Evolutionary conservation across 345 rosid species (phyloP), one percentile per base, ranked within the genome.

Genomic region (Luvunga scandens): DNA sequence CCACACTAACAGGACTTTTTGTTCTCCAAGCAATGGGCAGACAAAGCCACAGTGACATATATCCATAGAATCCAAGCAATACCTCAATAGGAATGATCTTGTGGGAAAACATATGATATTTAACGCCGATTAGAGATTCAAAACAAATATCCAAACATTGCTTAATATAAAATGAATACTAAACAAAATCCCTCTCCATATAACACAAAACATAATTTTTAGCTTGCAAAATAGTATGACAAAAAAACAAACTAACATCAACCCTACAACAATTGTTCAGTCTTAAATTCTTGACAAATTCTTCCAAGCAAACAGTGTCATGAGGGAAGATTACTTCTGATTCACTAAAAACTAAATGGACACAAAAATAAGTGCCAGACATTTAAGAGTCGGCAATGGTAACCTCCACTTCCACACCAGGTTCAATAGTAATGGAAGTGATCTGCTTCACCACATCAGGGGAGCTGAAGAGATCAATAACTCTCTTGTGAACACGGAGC

Each of bases 361-460:
- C 57, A 60, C 81, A 66, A 65, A 80, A 77, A 65, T 38, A 27
- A 56, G 77, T 10, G 24, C 19, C 42, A 30, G 9, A 21, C 67
- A 74, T 80, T 80, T 61, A 83, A 27, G 86, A 87, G 60, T 88
- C 93, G 0, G 95, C 91, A 73, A 91, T 91, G 9, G 93, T 91
- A 66, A 91, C 93, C 76, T 91, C 95, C 22, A 89, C 95, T 83
- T 89, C 91, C 24, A 91, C 95, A 79, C 95, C 93, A 72, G 91
- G 91, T 80, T 91, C 93, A 69, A 91, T 91, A 39, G 93, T 88
- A 42, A 89, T 91, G 27, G 95, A 89, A 34, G 93, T 91, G 68
- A 91, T 91, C 84, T 91, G 95, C 86, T 91, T 91, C 72, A 91
- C 95, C 45, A 90, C 93, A 56, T 89, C 93, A 0, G 95, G 90